Evolutionary conservation across 2,329 filamentous ascomycete species (phyloP), one percentile per base, ranked within the genome.

Genomic region (Hymenoscyphus linearis): DNA sequence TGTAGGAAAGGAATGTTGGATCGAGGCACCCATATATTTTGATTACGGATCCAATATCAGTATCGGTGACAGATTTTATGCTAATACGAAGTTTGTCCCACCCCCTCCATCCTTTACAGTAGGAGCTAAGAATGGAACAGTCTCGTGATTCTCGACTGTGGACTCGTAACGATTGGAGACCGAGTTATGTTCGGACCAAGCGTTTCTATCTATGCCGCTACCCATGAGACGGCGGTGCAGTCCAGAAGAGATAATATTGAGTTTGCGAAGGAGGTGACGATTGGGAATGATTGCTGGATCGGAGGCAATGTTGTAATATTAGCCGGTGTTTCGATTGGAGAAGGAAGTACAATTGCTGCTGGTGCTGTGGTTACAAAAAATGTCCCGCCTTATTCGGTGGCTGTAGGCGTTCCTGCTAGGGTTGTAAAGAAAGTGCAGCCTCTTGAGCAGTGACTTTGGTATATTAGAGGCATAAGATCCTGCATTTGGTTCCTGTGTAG

Each of bases 181-280:
- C 61, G 64, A 3, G 59, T 62, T 10, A 60, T 62, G 81, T 78
- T 92, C 59, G 90, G 88, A 0, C 88, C 90, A 0, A 86, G 85
- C 67, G 88, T 92, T 0, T 84, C 79, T 55, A 81, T 93, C 60
- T 90, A 84, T 70, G 82, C 85, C 3, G 90, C 84, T 0, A 88
- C 85, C 0, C 90, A 95, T 71, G 88, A 90, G 55, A 79, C 88
- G 0, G 88, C 88, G 66, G 78, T 82, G 1, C 76, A 78, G 60
- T 78, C 76, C 1, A 76, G 81, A 14, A 74, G 79, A 14, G 76
- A 81, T 55, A 73, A 71, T 22, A 73, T 80, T 58, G 80, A 82
- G 65, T 82, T 77, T 58, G 79, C 78, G 0, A 71, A 71, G 18
- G 70, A 74, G 5, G 76, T 83, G 22, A 71, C 66, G 1, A 82